Percentiles rank a stretch among this genome's conserved stretches.
Conservation (phyloP, 176 grass and related monocot genomes). For the Oropetium thomaeum region DNA sequence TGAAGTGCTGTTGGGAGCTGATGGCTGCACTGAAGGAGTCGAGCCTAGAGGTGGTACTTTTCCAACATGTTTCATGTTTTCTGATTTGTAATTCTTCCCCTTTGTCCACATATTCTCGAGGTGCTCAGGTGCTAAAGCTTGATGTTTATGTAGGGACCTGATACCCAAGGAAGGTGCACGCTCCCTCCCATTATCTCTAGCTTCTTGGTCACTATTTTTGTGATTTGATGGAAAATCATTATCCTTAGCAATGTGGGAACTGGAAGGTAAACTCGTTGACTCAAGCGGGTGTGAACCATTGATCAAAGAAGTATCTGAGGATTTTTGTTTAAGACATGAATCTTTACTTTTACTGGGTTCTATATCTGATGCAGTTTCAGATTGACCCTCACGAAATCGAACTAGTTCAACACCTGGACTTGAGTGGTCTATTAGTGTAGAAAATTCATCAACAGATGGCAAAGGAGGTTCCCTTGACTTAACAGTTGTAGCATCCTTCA, state of each 20-base stretch:
- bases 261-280: slow-evolving; percentile 30
- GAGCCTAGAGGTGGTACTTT: slow-evolving; percentile 38
- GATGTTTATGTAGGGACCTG: slow-evolving; percentile 46
- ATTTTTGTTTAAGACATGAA: slow-evolving; percentile 28
- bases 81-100: slow-evolving; percentile 86
- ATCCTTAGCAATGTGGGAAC: not conserved
- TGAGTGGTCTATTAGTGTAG: slow-evolving; percentile 63
- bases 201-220: slow-evolving; percentile 36
- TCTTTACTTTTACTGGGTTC: slow-evolving; percentile 40
- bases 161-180: slow-evolving; percentile 50
- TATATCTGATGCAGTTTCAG: slow-evolving; percentile 38
- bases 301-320: slow-evolving; percentile 11
- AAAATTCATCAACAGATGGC: slow-evolving; percentile 71
- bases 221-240: slow-evolving; percentile 33
- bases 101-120: slow-evolving; percentile 95
- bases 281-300: slow-evolving; percentile 37
- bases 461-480: slow-evolving; percentile 59
- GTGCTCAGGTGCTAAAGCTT: slow-evolving; percentile 82
- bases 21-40: slow-evolving; percentile 27
- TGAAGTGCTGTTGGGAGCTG: slow-evolving; percentile 27
- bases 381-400: slow-evolving; percentile 50
- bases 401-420: slow-evolving; percentile 94
- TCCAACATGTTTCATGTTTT: slow-evolving; percentile 41
- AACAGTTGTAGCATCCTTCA: slow-evolving; percentile 37
- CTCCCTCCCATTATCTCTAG: slow-evolving; percentile 33